Base-by-base conservation (phyloP, 2,329 filamentous ascomycete species). In the Cytospora mali region DNA sequence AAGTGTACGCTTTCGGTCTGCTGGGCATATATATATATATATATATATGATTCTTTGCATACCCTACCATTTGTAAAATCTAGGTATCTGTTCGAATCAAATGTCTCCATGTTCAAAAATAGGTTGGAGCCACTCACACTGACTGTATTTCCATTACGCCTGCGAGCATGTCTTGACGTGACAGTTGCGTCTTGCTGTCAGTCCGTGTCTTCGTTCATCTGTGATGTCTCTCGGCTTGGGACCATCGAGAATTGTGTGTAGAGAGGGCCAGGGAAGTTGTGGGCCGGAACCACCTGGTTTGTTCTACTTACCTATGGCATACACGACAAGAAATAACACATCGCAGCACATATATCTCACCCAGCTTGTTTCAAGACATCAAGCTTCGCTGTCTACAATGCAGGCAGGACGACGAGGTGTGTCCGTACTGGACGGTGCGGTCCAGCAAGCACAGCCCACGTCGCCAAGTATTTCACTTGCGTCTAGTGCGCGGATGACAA, bases 21-120 rank as follows among this genome's bases (percentile, higher is more conserved):
- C n/a, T 59, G 52, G 42, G 35, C 49, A 59, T 53, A 23, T 53
- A 53, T 46, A 27, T n/a, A n/a, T n/a, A n/a, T n/a, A n/a, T n/a
- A n/a, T n/a, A n/a, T n/a, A n/a, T n/a, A n/a, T n/a, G n/a, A n/a
- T 18, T 31, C 25, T 59, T 59, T 50, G 57, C 46, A 59, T 59
- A 59, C 57, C 57, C 56, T 51, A n/a, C 29, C 27, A 9, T 42
- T 21, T 21, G 6, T 42, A 11, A 33, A 59, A 59, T 53, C 42
- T 58, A 28, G 49, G 50, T 46, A 59, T 18, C 9, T 46, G 27
- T 53, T 53, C 42, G 14, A 46, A 9, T 46, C 10, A 23, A 46
- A 53, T 48, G 29, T 16, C 21, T 23, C 42, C 21, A 23, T 46
- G 7, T 23, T 11, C 23, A 13, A 11, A 23, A 9, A 23, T 46